Evolutionary conservation across 106 monocot species (phyloP), one percentile per base, ranked within the genome.

Genomic region (Allium sativum): DNA sequence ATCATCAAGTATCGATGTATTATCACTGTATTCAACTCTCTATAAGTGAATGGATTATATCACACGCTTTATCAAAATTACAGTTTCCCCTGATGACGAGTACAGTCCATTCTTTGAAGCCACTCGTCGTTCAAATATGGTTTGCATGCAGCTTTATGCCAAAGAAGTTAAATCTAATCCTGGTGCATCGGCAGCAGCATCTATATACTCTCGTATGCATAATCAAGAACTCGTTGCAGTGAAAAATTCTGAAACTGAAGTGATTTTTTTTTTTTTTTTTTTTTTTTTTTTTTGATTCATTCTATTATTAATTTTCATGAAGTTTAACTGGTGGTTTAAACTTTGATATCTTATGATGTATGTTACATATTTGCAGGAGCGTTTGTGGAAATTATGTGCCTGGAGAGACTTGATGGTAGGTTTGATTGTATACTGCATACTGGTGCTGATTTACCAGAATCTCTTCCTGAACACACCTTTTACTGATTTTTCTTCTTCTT

Each of bases 331-430:
- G 48, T 48, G 12, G 16, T 3, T 0, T 48, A 11, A 10, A 12
- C 22, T 10, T 58, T 58, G 8, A 14, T 58, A 4, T 21, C 6
- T 40, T 12, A 31, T 31, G 18, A 4, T 45, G 3, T 51, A 48
- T 18, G n/a, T 9, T 62, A 14, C 15, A 73, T 17, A 51, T 62
- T 75, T 66, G 64, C 76, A 96, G 95, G 90, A 96, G 62, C 72
- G 81, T 48, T 53, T 96, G 40, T 82, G 87, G 81, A 87, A 72
- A 73, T 44, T 96, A 10, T 96, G 87, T 69, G 77, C 74, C 47
- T 96, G 95, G 95, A 90, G 95, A 75, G 95, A 96, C 48, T 73
- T 96, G 76, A 83, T 87, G 95, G 94, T 94, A 50, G 78, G 94
- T 77, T 65, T 16, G 48, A 12, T 65, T 48, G 12, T 21, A 44